A percentile compares a stretch with the other conserved stretches of the same genome.
phyloP scores from a whole-genome alignment of 2,329 filamentous ascomycete species.

The Ophiostoma novo-ulmi region DNA sequence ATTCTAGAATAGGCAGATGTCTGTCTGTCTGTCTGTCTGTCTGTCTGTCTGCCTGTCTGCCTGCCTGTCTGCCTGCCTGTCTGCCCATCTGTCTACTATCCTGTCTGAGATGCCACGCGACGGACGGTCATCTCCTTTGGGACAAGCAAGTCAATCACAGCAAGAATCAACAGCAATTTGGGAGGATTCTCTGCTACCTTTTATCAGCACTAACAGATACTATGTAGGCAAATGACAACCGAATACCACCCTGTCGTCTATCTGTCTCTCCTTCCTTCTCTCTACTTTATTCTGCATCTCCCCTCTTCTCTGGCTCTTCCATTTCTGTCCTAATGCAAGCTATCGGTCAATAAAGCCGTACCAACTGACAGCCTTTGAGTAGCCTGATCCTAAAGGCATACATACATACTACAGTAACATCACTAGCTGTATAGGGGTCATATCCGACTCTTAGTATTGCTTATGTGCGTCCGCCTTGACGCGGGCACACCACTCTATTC shows the following conservation, averaged over 20 bases:
- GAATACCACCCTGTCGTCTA: background rate
- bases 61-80: background rate
- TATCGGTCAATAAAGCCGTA: background rate
- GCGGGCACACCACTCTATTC: background rate
- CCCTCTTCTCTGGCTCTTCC: background rate
- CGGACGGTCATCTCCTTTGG: slow-evolving; percentile 2
- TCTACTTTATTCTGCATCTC: background rate
- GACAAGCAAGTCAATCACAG: background rate
- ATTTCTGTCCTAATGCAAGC: background rate
- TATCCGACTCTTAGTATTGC: background rate
- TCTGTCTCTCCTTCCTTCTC: background rate
- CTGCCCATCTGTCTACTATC: background rate
- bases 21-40: too few relatives aligned
- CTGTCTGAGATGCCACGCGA: background rate
- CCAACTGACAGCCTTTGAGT: background rate
- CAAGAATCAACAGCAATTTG: background rate
- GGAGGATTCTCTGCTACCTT: too few relatives aligned
- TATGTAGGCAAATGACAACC: background rate
- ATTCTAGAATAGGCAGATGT: background rate
- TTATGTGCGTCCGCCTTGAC: background rate
- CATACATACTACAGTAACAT: background rate
- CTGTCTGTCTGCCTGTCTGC: background rate
- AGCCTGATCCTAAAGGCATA: background rate
- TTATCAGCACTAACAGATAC: background rate
- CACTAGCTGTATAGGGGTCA: background rate